A percentile compares a stretch with the other conserved stretches of the same genome.
Conservation (phyloP, 2,329 filamentous ascomycete species). For the Fusarium sp. region DNA sequence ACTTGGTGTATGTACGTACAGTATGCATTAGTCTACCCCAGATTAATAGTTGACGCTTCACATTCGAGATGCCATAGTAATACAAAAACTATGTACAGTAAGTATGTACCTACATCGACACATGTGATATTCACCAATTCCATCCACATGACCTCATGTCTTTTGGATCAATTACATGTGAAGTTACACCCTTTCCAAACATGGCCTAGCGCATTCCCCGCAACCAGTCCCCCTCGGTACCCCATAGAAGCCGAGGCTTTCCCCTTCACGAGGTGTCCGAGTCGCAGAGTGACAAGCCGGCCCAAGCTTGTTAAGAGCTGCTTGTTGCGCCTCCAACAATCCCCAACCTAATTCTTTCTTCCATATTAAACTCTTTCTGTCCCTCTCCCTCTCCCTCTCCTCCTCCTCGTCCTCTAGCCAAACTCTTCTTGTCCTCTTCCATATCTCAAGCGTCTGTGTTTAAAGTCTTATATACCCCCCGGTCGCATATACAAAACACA, state of each 20-base stretch:
- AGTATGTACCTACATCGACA: background rate
- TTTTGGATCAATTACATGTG: slow-evolving; percentile 42
- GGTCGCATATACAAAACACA: slow-evolving; percentile 40
- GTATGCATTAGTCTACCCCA: slow-evolving; percentile 7
- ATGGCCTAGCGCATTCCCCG: slow-evolving; percentile 41
- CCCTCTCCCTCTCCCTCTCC: background rate
- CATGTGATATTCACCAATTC: slow-evolving; percentile 33
- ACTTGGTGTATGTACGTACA: too few species aligned
- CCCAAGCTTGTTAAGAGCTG: slow-evolving; percentile 44
- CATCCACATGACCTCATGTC: slow-evolving; percentile 44
- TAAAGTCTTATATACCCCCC: background rate
- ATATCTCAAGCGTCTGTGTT: slow-evolving; percentile 28
- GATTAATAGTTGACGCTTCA: slow-evolving; percentile 4
- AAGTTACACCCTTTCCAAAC: slow-evolving; percentile 35
- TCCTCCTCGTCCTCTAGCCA: background rate
- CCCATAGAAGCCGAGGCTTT: slow-evolving; percentile 46
- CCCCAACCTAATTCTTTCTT: background rate
- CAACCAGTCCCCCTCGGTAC: slow-evolving; percentile 45
- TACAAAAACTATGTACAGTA: too few species aligned
- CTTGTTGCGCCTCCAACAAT: slow-evolving; percentile 25
- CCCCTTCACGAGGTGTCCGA: slow-evolving; percentile 38
- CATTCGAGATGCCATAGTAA: background rate
- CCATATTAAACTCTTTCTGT: background rate
- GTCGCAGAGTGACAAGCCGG: slow-evolving; percentile 32
- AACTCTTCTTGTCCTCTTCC: slow-evolving; percentile 14